Conservation (phyloP, 148 eudicot species). For the Pouteria glomerata region DNA sequence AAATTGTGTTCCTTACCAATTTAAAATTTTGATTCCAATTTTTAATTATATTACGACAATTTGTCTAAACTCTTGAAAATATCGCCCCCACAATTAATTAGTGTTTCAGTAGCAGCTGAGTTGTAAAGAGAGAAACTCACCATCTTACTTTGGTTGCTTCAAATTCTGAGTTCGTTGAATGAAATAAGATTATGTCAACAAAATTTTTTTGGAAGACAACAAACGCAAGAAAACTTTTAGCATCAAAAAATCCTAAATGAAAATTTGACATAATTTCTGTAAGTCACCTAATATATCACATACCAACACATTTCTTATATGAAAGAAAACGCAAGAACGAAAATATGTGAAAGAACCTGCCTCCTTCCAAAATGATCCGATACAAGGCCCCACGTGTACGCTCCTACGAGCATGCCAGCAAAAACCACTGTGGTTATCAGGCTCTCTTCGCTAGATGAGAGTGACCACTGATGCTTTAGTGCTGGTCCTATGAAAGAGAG, state of each 20-base stretch:
- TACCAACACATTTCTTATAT: no score
- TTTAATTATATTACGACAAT: not conserved
- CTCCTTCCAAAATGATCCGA: conserved; percentile 42
- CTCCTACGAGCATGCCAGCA: conserved; percentile 40
- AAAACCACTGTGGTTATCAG: conserved; percentile 32
- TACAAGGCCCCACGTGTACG: conserved; percentile 34
- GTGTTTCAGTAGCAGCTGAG: not conserved
- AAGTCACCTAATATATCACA: not conserved
- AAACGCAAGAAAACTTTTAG: not conserved
- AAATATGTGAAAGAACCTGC: conserved; percentile 5
- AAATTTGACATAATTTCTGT: not conserved
- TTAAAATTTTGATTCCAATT: not conserved
- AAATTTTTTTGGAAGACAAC: not conserved
- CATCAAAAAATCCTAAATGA: no score
- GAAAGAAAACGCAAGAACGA: not conserved
- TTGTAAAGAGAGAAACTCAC: not conserved
- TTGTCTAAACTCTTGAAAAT: not conserved
- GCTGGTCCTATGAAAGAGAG: conserved; percentile 42
- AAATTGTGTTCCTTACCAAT: not conserved
- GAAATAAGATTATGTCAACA: not conserved
- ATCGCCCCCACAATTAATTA: not conserved
- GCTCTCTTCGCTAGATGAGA: conserved; percentile 36
- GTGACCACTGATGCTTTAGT: conserved; percentile 31
- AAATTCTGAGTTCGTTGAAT: not conserved
- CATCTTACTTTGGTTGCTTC: not conserved